Conservation (phyloP, 495 filamentous ascomycete genomes). For the Hypoxylon trugodes region DNA sequence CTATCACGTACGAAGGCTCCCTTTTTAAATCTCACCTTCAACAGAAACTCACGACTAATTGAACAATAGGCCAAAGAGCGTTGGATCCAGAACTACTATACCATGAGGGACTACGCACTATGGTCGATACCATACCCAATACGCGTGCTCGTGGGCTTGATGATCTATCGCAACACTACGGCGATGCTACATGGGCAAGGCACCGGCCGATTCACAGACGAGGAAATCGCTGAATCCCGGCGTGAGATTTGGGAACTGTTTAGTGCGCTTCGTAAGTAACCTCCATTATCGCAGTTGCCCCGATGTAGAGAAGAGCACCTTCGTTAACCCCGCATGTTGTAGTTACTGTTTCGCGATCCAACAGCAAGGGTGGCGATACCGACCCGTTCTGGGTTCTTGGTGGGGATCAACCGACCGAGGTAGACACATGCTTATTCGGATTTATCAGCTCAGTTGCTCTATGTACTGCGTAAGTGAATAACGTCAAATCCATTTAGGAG, state of each 20-base stretch:
- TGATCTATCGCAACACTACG: slow-evolving; percentile 55
- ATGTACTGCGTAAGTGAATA: slow-evolving; percentile 61
- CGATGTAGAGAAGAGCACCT: too few relatives aligned
- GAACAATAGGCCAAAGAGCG: slow-evolving; percentile 51
- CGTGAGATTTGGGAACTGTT: slow-evolving; percentile 63
- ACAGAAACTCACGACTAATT: neutral
- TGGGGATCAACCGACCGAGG: slow-evolving; percentile 62
- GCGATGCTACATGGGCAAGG: slow-evolving; percentile 64
- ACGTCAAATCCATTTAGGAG: neutral
- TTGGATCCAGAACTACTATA: slow-evolving; percentile 69
- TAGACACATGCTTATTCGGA: slow-evolving; percentile 64
- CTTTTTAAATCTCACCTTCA: neutral
- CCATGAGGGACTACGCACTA: slow-evolving; percentile 64
- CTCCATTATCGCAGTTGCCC: too few relatives aligned
- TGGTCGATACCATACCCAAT: slow-evolving; percentile 58
- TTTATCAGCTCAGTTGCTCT: slow-evolving; percentile 61
- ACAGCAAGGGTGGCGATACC: slow-evolving; percentile 6
- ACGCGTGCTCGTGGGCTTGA: slow-evolving; percentile 60
- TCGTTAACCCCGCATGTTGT: slow-evolving; percentile 13
- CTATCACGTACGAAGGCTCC: slow-evolving; percentile 9
- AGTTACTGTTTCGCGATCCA: slow-evolving; percentile 25
- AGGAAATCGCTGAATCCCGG: slow-evolving; percentile 58
- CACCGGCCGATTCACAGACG: slow-evolving; percentile 55
- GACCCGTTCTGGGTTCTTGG: slow-evolving; percentile 67
- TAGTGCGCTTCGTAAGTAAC: slow-evolving; percentile 46